Percentiles rank a stretch among this genome's conserved stretches.
Evolutionary conservation across 1,284 basidiomycete species (phyloP).

Genomic region (Boletellus deceptivus): DNA sequence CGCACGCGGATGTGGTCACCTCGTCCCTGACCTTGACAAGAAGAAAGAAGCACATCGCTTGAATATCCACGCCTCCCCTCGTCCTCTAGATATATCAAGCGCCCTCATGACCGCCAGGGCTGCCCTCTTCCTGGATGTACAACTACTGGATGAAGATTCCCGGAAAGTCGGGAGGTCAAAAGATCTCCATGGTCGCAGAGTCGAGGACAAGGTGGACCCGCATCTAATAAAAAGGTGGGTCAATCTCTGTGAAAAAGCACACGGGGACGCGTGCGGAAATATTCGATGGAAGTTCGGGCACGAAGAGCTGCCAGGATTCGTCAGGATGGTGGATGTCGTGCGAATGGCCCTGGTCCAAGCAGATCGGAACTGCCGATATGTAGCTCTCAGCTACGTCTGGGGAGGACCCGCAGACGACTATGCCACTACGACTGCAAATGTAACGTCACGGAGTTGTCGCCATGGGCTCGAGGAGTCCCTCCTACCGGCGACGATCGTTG

Average conservation of each 20-base stretch:
- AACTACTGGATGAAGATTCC: slow-evolving; percentile 19
- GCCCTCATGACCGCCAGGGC: slow-evolving; percentile 3
- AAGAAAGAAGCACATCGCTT: slow-evolving; percentile 18
- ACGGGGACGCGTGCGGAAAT: neutral
- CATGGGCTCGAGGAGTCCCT: too few species aligned
- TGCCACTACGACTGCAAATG: too few species aligned
- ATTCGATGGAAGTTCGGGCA: neutral
- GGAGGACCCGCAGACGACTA: too few species aligned
- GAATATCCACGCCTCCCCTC: slow-evolving; percentile 6
- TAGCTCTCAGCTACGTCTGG: slow-evolving; percentile 13
- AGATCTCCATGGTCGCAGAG: slow-evolving; percentile 22
- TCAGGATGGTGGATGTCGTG: slow-evolving; percentile 10
- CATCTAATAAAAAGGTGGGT: neutral
- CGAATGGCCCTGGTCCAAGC: slow-evolving; percentile 10
- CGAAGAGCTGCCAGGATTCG: slow-evolving; percentile 1
- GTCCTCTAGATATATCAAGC: slow-evolving; percentile 8
- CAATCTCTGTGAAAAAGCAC: neutral
- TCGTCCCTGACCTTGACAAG: slow-evolving; percentile 2
- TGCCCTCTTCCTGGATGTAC: slow-evolving; percentile 14
- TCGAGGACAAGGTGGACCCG: slow-evolving; percentile 12
- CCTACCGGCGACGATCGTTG: too few species aligned
- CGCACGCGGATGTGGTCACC: slow-evolving; percentile 1
- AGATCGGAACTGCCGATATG: slow-evolving; percentile 9
- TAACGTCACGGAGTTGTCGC: too few species aligned
- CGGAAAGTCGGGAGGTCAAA: slow-evolving; percentile 8